Percentiles rank a stretch among this genome's conserved stretches.
Conservation (phyloP, 805 yeast genomes). For the Torulaspora indica region DNA sequence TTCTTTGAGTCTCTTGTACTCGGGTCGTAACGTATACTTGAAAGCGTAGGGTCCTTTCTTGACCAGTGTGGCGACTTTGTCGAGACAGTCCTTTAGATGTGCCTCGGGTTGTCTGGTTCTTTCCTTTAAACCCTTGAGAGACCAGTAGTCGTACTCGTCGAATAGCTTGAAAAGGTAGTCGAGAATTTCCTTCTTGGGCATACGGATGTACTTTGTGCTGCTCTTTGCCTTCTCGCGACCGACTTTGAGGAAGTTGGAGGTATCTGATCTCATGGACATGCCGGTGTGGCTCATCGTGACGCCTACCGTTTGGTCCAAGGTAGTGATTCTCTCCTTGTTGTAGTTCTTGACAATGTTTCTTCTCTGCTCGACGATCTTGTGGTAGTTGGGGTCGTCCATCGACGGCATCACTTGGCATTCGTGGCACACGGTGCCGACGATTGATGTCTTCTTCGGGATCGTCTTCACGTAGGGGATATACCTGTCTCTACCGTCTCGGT, state of each 20-base stretch:
- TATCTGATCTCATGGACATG: slow-evolving; percentile 69
- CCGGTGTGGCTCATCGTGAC: slow-evolving; percentile 83
- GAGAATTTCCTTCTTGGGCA: slow-evolving; percentile 87
- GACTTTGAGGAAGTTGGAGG: slow-evolving; percentile 60
- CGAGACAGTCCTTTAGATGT: slow-evolving; percentile 84
- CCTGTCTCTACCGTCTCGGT: slow-evolving; percentile 42
- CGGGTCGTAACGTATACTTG: slow-evolving; percentile 85
- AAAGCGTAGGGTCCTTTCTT: slow-evolving; percentile 95
- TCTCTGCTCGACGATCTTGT: slow-evolving; percentile 55
- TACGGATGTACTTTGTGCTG: slow-evolving; percentile 71
- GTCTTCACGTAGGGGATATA: slow-evolving; percentile 80
- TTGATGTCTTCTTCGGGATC: slow-evolving; percentile 79
- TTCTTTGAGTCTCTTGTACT: slow-evolving; percentile 74
- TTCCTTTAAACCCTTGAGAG: slow-evolving; percentile 87
- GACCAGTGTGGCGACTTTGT: slow-evolving; percentile 79
- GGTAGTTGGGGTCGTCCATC: slow-evolving; percentile 63
- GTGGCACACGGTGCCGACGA: slow-evolving; percentile 84
- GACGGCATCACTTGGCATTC: slow-evolving; percentile 88
- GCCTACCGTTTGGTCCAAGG: slow-evolving; percentile 78
- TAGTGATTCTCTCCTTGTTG: slow-evolving; percentile 58
- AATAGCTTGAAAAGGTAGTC: slow-evolving; percentile 83
- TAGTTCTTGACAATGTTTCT: slow-evolving; percentile 45
- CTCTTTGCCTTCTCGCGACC: slow-evolving; percentile 46
- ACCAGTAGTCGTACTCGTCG: slow-evolving; percentile 96
- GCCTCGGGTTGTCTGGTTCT: slow-evolving; percentile 94